phyloP scores from a whole-genome alignment of 768 basidiomycete species.

The Collybia mongolica region DNA sequence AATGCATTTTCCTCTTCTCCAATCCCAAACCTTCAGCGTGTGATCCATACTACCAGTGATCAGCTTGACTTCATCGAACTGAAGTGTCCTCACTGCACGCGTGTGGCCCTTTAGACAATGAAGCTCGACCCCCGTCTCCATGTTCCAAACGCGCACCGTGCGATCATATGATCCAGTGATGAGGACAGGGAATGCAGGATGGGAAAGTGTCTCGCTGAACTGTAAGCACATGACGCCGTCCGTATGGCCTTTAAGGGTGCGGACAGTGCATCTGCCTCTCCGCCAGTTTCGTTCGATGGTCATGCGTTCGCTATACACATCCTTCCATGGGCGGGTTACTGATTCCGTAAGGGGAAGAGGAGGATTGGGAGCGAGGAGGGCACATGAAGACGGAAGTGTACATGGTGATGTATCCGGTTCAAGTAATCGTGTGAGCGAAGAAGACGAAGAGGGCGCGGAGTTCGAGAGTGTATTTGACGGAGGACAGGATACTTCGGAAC shows the following conservation, averaged over 20 bases:
- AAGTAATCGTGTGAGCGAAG: conserved; percentile 8
- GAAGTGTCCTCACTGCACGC: conserved; percentile 86
- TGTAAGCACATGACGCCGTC: conserved; percentile 98
- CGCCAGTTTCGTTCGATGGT: conserved; percentile 97
- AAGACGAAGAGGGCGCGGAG: conserved; percentile 10
- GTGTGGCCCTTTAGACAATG: conserved; percentile 88
- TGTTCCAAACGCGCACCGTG: conserved; percentile 93
- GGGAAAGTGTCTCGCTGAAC: conserved; percentile 79
- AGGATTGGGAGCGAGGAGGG: conserved; percentile 30
- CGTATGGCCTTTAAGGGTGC: conserved; percentile 88
- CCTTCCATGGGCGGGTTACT: conserved; percentile 93
- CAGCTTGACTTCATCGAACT: conserved; percentile 94
- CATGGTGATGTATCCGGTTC: conserved; percentile 8
- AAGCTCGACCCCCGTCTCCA: conserved; percentile 85
- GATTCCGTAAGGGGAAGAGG: conserved; percentile 26
- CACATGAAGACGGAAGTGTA: not conserved
- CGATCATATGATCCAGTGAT: conserved; percentile 98
- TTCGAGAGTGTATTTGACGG: conserved; percentile 2
- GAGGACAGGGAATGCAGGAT: conserved; percentile 88
- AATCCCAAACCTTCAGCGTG: conserved; percentile 95
- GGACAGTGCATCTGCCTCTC: conserved; percentile 82
- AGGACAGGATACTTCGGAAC: conserved; percentile 28
- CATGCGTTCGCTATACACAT: conserved; percentile 97
- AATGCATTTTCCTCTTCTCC: conserved; percentile 86
- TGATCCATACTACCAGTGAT: conserved; percentile 97